phyloP scores from a whole-genome alignment of 2,329 filamentous ascomycete genomes.

The Gnomoniopsis sp. region DNA sequence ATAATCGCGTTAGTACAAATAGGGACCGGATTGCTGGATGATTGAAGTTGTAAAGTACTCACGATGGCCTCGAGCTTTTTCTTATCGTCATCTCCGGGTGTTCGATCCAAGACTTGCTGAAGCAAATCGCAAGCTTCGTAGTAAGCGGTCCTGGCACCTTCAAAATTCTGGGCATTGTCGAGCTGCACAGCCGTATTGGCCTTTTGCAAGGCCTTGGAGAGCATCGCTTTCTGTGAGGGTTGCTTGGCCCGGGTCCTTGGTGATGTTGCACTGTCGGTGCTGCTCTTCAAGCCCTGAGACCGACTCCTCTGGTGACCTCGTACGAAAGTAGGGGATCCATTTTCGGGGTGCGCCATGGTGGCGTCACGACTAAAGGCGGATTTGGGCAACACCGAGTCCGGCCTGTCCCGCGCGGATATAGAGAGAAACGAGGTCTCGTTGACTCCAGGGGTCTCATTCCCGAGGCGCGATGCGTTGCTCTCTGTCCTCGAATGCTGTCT shows the following conservation, averaged over 20 bases:
- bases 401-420: slow-evolving; percentile 12
- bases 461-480: slow-evolving; percentile 17
- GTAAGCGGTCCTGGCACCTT: slow-evolving; percentile 87
- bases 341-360: slow-evolving; percentile 32
- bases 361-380: slow-evolving; percentile 17
- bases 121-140: slow-evolving; percentile 84
- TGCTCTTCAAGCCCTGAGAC: slow-evolving; percentile 42
- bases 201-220: slow-evolving; percentile 92
- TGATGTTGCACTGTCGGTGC: slow-evolving; percentile 38
- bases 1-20: background rate
- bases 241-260: slow-evolving; percentile 36
- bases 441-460: slow-evolving; percentile 24
- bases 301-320: slow-evolving; percentile 44
- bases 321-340: slow-evolving; percentile 23
- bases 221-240: slow-evolving; percentile 89
- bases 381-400: slow-evolving; percentile 11
- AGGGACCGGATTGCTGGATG: background rate
- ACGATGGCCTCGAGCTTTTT: slow-evolving; percentile 92
- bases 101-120: slow-evolving; percentile 82
- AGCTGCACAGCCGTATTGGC: slow-evolving; percentile 93
- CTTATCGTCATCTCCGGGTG: slow-evolving; percentile 79
- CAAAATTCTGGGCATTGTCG: slow-evolving; percentile 93
- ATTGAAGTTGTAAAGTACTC: slow-evolving; percentile 38
- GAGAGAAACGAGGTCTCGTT: slow-evolving; percentile 21
- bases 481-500: slow-evolving; percentile 18